Evolutionary conservation across 306 rosid genomes (phyloP), one percentile per base, ranked within the genome.

Genomic region (Rubus idaeus): DNA sequence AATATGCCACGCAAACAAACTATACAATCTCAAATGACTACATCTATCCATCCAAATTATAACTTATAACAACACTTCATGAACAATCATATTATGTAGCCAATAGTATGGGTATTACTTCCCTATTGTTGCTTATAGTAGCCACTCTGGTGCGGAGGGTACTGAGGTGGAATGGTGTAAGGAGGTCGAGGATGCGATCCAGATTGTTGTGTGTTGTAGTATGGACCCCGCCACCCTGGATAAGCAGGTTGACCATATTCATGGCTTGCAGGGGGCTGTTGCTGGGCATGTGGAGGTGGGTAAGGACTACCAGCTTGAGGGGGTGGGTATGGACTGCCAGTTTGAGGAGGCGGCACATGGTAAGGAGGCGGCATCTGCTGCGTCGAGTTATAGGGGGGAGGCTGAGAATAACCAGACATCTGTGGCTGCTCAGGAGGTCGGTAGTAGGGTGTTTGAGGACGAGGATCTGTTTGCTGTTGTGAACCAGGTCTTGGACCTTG

Each of bases 181-280:
- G 97, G 99, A 71, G 99, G 97, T 40, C 90, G 95, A 42, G 94
- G 92, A 65, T 76, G 83, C 37, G 97, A 82, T 47, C 80, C 85
- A 26, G 97, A 83, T 71, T 95, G 97, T 45, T 91, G 93, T n/a
- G 84, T 74, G 51, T 89, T 90, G 83, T 95, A 89, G 86, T 95
- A 95, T 1, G 92, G 90, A 58, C 97, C 97, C 16, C 93, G 96
- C 99, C 99, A 92, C 78, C 99, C 97, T 0, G 97, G 99, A 87
- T 92, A 95, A 3, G 97, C 93, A 17, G 97, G 99, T 76, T 91
- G 97, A 71, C 99, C 97, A 69, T 92, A 92, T 78, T 92, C 99
- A 40, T 91, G 91, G 86, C 67, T 81, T 13, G 84, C 75, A 2
- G 93, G 89, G 56, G 90, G 90, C 79, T 84, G 96, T 64, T 89